A percentile compares a stretch with the other conserved stretches of the same genome.
Evolutionary conservation across 2,329 filamentous ascomycete species (phyloP).

Genomic region (Neonectria neomacrospora): DNA sequence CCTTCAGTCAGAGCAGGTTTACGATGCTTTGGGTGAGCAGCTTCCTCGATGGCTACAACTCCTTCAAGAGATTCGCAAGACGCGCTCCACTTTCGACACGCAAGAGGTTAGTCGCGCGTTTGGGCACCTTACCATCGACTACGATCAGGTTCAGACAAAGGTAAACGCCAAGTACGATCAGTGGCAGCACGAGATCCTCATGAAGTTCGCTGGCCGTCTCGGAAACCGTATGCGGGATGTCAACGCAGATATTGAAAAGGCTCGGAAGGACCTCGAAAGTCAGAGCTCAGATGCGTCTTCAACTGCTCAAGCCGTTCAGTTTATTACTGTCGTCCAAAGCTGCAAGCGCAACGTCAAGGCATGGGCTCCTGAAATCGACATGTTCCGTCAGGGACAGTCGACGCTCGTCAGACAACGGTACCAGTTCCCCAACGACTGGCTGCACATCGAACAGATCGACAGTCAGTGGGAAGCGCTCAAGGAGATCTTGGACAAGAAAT

Average conservation of each 20-base stretch:
- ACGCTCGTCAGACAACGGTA: conserved; percentile 92
- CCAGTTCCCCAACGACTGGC: conserved; percentile 93
- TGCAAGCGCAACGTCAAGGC: conserved; percentile 93
- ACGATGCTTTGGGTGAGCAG: conserved; percentile 90
- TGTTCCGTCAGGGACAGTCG: conserved; percentile 94
- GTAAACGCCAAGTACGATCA: conserved; percentile 99
- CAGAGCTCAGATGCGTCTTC: conserved; percentile 94
- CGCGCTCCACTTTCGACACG: conserved; percentile 95
- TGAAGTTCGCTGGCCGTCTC: conserved; percentile 91
- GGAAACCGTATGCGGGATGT: conserved; percentile 92
- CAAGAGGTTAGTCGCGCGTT: conserved; percentile 94
- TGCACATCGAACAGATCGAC: conserved; percentile 95
- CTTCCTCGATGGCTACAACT: conserved; percentile 93
- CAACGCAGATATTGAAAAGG: conserved; percentile 90
- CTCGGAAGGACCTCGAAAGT: conserved; percentile 87
- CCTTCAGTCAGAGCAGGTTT: conserved; percentile 93
- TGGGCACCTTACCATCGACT: conserved; percentile 94
- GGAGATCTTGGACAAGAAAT: conserved; percentile 90
- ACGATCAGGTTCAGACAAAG: conserved; percentile 98
- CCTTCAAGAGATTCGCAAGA: conserved; percentile 96
- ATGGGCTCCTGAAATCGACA: conserved; percentile 96
- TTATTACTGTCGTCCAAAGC: conserved; percentile 97
- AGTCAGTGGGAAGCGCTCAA: conserved; percentile 95
- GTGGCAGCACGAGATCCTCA: conserved; percentile 97
- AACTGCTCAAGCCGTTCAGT: conserved; percentile 95